A percentile compares a stretch with the other conserved stretches of the same genome.
Conservation (phyloP, 257 asterid genomes). For the Fraxinus excelsior region DNA sequence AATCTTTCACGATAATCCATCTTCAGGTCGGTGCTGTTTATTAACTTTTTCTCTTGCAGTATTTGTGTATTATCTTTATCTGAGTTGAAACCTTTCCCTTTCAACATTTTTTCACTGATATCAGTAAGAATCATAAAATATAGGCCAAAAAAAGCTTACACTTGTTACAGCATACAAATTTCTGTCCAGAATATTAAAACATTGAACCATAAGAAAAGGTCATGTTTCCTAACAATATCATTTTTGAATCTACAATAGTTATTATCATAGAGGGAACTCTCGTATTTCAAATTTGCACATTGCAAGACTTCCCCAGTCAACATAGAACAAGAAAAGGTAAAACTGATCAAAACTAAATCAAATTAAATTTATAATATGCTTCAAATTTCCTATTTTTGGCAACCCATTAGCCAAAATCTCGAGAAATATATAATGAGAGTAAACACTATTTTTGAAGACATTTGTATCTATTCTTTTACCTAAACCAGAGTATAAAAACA, state of each 20-base stretch:
- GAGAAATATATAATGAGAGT: not conserved
- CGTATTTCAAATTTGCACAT: not conserved
- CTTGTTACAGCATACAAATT: not conserved
- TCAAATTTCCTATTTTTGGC: not conserved
- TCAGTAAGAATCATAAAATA: not conserved
- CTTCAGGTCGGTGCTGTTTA: not conserved
- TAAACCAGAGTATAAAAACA: not conserved
- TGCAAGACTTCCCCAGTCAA: not conserved
- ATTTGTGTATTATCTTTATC: not conserved
- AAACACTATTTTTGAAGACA: not conserved
- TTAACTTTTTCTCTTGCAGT: not conserved
- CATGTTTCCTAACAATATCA: not conserved
- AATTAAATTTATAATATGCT: not conserved
- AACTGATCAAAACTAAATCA: not conserved
- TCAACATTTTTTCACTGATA: not conserved
- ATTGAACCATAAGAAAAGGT: not conserved
- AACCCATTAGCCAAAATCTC: not conserved
- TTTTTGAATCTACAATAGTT: not conserved
- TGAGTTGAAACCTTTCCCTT: not conserved
- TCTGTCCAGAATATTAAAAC: not conserved
- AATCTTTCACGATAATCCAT: not conserved
- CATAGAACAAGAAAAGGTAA: not conserved
- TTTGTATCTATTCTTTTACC: not conserved
- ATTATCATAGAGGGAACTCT: not conserved
- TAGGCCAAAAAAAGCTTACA: not conserved